Evolutionary conservation across 768 basidiomycete species (phyloP).

Genomic region (Saitozyma sp.): DNA sequence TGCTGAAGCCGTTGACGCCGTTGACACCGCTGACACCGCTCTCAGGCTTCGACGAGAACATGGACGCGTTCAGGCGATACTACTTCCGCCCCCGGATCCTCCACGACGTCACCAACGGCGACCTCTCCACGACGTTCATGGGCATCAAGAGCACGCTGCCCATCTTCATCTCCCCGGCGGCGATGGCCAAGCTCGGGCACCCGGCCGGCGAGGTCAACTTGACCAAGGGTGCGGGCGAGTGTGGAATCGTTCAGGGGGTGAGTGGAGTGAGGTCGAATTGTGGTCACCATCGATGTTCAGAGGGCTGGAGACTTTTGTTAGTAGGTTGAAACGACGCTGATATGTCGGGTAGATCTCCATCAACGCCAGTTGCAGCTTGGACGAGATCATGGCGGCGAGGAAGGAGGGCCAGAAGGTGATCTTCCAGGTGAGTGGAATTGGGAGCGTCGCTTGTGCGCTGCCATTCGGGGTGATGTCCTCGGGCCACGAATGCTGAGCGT

Average conservation of each 20-base stretch:
- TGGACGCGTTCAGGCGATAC: constrained; percentile 48
- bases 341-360: constrained; percentile 44
- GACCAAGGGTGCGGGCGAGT: constrained; percentile 65
- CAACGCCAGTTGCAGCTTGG: constrained; percentile 52
- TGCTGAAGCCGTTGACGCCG: neutral
- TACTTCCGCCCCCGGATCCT: constrained; percentile 49
- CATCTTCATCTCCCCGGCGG: constrained; percentile 49
- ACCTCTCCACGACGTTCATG: constrained; percentile 37
- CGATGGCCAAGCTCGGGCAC: constrained; percentile 66
- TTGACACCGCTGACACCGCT: neutral
- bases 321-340: too few relatives aligned
- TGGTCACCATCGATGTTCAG: neutral
- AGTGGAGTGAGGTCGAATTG: constrained; percentile 13
- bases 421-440: constrained; percentile 42
- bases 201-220: constrained; percentile 82
- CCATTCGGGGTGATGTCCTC: neutral
- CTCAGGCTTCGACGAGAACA: constrained; percentile 39
- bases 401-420: constrained; percentile 48
- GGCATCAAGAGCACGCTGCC: constrained; percentile 41
- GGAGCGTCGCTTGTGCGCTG: too few relatives aligned
- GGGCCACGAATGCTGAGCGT: neutral
- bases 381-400: constrained; percentile 52
- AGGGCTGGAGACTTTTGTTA: too few relatives aligned
- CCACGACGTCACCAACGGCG: constrained; percentile 23
- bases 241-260: constrained; percentile 71